Conservation (phyloP, 2,329 filamentous ascomycete species). For the Plenodomus tracheiphilus region DNA sequence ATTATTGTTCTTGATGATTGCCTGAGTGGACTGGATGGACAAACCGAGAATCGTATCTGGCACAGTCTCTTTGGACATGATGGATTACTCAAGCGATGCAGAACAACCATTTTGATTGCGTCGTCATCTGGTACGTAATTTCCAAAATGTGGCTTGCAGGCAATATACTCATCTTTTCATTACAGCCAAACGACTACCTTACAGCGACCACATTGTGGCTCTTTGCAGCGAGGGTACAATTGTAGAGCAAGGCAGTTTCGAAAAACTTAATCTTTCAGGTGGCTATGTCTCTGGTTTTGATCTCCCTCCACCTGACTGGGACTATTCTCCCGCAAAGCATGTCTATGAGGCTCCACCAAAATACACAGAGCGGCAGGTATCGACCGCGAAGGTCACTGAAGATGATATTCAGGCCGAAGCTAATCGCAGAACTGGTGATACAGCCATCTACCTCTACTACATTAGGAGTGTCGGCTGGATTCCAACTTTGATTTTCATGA, state of each 20-base stretch:
- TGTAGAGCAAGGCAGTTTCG: slow-evolving; percentile 47
- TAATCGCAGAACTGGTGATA: slow-evolving; percentile 37
- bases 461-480: slow-evolving; percentile 36
- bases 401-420: slow-evolving; percentile 37
- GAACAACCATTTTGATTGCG: slow-evolving; percentile 39
- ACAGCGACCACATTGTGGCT: slow-evolving; percentile 50
- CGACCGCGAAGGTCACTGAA: slow-evolving; percentile 26
- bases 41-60: slow-evolving; percentile 55
- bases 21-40: slow-evolving; percentile 55
- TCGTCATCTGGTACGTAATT: slow-evolving; percentile 34
- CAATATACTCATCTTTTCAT: background rate
- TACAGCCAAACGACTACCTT: slow-evolving; percentile 38
- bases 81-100: slow-evolving; percentile 50
- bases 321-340: slow-evolving; percentile 34
- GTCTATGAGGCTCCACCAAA: slow-evolving; percentile 35
- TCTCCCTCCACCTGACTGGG: slow-evolving; percentile 35
- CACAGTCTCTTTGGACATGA: slow-evolving; percentile 50
- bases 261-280: slow-evolving; percentile 37
- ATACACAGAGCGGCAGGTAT: slow-evolving; percentile 28
- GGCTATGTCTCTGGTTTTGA: slow-evolving; percentile 43
- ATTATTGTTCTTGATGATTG: slow-evolving; percentile 57
- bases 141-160: background rate
- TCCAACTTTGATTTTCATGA: slow-evolving; percentile 33
- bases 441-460: slow-evolving; percentile 41
- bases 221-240: slow-evolving; percentile 43